A percentile compares a stretch with the other conserved stretches of the same genome.
phyloP scores from a whole-genome alignment of 2,329 filamentous ascomycete species.

The Pestalotiopsis sp. region DNA sequence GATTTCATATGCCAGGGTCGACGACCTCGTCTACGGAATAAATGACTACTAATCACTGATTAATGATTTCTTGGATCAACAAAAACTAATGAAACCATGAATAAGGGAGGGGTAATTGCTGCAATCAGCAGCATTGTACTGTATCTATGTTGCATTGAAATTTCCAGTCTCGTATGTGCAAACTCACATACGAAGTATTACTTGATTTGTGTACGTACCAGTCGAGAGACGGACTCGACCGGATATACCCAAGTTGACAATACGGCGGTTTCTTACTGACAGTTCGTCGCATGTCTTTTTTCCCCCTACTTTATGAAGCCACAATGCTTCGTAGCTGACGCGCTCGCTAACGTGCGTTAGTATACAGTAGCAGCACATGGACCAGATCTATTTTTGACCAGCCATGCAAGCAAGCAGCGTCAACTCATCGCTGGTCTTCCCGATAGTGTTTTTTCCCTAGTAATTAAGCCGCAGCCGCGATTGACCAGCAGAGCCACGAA shows the following conservation, averaged over 20 bases:
- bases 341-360: background rate
- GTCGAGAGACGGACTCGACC: background rate
- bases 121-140: background rate
- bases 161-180: no score
- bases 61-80: background rate
- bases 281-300: background rate
- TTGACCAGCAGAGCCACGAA: background rate
- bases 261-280: background rate
- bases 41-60: background rate
- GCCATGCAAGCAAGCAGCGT: background rate
- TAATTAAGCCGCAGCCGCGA: slow-evolving; percentile 22
- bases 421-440: background rate
- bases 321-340: background rate
- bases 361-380: background rate
- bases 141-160: background rate
- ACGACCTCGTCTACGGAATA: background rate
- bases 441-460: slow-evolving; percentile 9
- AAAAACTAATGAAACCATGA: background rate
- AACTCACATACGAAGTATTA: no score
- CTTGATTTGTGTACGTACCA: no score
- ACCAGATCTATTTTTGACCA: background rate
- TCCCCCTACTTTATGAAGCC: background rate
- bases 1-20: slow-evolving; percentile 5
- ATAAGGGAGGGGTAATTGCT: background rate
- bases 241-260: background rate